Evolutionary conservation across 495 filamentous ascomycete species (phyloP), one percentile per base, ranked within the genome.

Genomic region (Penicillium cosmopolitanum): DNA sequence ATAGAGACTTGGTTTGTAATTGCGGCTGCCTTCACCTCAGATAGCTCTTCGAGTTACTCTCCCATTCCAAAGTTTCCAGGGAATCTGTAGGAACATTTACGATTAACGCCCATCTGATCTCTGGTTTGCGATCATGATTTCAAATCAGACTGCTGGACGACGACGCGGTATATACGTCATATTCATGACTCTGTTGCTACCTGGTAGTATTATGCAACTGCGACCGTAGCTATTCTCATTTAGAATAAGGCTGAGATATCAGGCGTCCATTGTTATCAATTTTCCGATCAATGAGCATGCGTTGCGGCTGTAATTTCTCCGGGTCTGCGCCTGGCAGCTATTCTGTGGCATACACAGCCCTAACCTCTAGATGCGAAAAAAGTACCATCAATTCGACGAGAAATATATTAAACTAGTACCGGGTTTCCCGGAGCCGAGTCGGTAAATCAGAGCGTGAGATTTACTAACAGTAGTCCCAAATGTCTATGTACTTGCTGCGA

Each of bases 261-360:
- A 46, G 42, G 42, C 42, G 42, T 46, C n/a, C 42, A 16, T 2
- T 21, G 10, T 12, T 13, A 38, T 38, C 36, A 38, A n/a, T 13
- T 2, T n/a, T 31, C 28, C 28, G 12, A 38, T 38, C 36, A 38
- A 38, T 38, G 12, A 38, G 36, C 36, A 38, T n/a, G 36, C 15
- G 36, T 38, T 46, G 42, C 42, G 42, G 42, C 42, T 46, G 42
- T 38, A 46, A 19, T 16, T 19, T 23, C 18, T 46, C 42, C 42
- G 42, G 23, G n/a, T 46, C 12, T 21, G 36, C 23, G 42, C 42
- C 21, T 18, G 42, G 9, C 5, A 18, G n/a, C 18, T 46, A 10
- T 38, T n/a, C 36, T 9, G 15, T 38, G 36, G 11, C 36, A 38
- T 38, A n/a, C 2, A 1, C 11, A 38, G 36, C 12, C 36, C 15